Percentiles rank a stretch among this genome's conserved stretches.
phyloP scores from a whole-genome alignment of 1,139 yeast species.

The Hanseniaspora uvarum region DNA sequence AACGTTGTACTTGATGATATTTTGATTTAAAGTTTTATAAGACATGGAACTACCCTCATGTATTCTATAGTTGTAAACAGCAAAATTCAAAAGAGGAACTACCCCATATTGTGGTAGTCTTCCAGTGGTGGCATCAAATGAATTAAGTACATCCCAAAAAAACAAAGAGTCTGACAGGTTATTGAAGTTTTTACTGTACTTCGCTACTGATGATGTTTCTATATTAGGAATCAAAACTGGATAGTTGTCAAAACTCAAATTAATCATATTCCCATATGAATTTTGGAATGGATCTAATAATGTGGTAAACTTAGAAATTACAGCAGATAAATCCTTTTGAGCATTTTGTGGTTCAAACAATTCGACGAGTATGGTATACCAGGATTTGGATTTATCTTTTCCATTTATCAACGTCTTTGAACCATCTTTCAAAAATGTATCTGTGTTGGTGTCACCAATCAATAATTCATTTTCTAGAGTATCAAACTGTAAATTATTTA shows the following conservation, averaged over 20 bases:
- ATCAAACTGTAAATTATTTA: conserved; percentile 68
- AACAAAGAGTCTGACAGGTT: not conserved
- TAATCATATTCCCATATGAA: conserved; percentile 24
- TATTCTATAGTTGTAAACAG: conserved; percentile 1
- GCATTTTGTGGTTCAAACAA: conserved; percentile 12
- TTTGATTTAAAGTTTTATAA: not conserved
- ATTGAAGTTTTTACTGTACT: not conserved
- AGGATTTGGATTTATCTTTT: conserved; percentile 23
- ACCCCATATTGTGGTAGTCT: conserved; percentile 4
- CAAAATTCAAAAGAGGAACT: conserved; percentile 7
- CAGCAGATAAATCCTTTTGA: not conserved
- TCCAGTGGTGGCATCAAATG: not conserved
- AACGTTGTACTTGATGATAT: conserved; percentile 2
- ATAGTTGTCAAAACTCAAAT: conserved; percentile 13
- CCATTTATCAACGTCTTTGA: conserved; percentile 9
- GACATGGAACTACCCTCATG: conserved; percentile 1
- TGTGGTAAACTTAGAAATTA: conserved; percentile 39
- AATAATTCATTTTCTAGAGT: conserved; percentile 22
- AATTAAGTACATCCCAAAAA: conserved; percentile 7
- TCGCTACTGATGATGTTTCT: not conserved
- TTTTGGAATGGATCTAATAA: conserved; percentile 42
- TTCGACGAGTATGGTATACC: conserved; percentile 37
- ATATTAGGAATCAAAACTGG: conserved; percentile 2
- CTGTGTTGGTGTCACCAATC: conserved; percentile 1
- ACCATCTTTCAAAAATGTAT: conserved; percentile 22